Evolutionary conservation across 345 rosid species (phyloP), one percentile per base, ranked within the genome.

Genomic region (Trapa bicornis): DNA sequence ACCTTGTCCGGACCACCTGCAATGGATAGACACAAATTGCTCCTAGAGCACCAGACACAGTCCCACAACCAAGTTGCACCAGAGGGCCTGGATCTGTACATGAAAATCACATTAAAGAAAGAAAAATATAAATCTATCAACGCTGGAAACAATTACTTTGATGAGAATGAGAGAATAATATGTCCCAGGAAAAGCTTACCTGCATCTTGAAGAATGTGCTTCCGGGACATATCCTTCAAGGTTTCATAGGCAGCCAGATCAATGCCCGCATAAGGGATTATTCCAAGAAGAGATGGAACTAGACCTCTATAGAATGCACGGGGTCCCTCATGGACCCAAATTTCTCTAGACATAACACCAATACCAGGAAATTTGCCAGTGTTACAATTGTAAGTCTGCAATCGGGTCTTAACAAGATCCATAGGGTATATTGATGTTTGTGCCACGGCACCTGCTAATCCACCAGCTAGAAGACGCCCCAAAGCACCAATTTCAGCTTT

Each of bases 1-100:
- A 92, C 97, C 97, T 88, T 72, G 98, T 92, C 78, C 98, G 81
- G 22, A 92, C 83, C 71, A 92, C 96, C 79, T 88, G 98, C 80
- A 92, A 84, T 37, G 98, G 98, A 77, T 92, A 92, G 47, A 92
- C 97, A 72, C 97, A 86, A 36, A 96, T 88, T 75, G 96, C 98
- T 73, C 96, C 98, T 66, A 89, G 81, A 67, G 96, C 85, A 71
- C 93, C 97, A 11, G 98, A 89, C 72, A 87, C 54, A 65, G 87
- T 92, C 70, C 97, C 98, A 37, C 96, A 89, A 64, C 96, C 89
- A 78, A 92, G 81, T 78, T 86, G 98, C 66, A 87, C 80, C 8
- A 88, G 82, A n/a, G 97, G 86, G 61, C 98, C 96, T 37, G 97
- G 93, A 70, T 84, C 98, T 88, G 71, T 67, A 70, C 35, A n/a